Evolutionary conservation across 257 asterid species (phyloP).

Genomic region (Cordia subcordata): DNA sequence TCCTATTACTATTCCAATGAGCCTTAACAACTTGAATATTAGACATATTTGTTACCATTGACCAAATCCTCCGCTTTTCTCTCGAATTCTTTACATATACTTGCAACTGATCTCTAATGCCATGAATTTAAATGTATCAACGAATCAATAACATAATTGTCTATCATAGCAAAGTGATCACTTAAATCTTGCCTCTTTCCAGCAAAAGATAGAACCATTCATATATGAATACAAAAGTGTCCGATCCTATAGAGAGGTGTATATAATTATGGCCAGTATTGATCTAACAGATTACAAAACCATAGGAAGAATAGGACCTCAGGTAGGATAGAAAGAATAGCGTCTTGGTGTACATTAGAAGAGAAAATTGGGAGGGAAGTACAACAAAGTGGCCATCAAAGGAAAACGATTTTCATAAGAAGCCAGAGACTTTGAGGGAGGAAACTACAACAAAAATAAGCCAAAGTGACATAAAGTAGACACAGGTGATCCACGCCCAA

Average conservation of each 20-base stretch:
- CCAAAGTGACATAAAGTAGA: conserved; percentile 69
- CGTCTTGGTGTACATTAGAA: background rate
- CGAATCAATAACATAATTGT: background rate
- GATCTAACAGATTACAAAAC: too few species aligned
- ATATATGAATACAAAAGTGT: too few species aligned
- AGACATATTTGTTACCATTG: background rate
- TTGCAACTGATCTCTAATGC: background rate
- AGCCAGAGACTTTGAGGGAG: conserved; percentile 55
- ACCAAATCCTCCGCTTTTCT: background rate
- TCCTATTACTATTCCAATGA: background rate
- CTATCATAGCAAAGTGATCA: background rate
- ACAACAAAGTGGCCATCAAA: too few species aligned
- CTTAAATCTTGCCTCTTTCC: too few species aligned
- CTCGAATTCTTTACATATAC: background rate
- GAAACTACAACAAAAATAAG: conserved; percentile 60
- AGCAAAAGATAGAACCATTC: too few species aligned
- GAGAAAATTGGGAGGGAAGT: background rate
- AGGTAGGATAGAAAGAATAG: too few species aligned
- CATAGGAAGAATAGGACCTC: too few species aligned
- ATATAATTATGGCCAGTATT: too few species aligned
- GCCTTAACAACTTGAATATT: background rate
- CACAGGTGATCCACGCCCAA: conserved; percentile 85
- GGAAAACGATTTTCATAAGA: conserved; percentile 31
- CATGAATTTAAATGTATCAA: background rate
- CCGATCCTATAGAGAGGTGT: too few species aligned